Evolutionary conservation across 257 asterid species (phyloP).

Genomic region (Perilla frutescens): DNA sequence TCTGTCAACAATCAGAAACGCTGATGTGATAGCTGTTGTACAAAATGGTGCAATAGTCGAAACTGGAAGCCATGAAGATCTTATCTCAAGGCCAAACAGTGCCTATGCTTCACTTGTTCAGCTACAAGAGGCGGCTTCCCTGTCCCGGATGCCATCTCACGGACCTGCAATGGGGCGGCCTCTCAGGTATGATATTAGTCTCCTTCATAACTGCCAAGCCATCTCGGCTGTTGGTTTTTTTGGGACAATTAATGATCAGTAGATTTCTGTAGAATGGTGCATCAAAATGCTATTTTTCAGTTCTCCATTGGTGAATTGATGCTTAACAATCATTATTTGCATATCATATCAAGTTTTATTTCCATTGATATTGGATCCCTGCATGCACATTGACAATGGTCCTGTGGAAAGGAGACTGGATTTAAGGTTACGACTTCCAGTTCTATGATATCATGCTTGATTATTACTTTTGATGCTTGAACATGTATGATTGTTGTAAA

Average conservation of each 20-base stretch:
- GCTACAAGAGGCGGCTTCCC: slow-evolving; percentile 77
- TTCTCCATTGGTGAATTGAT: not conserved
- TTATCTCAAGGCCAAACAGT: slow-evolving; percentile 73
- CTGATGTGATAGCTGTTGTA: slow-evolving; percentile 85
- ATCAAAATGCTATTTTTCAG: no score
- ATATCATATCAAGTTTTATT: not conserved
- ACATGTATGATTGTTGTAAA: no score
- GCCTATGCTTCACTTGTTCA: slow-evolving; percentile 89
- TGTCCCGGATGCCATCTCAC: slow-evolving; percentile 69
- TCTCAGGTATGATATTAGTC: slow-evolving; percentile 52
- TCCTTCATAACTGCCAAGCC: not conserved
- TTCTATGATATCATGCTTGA: not conserved
- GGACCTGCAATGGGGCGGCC: slow-evolving; percentile 65
- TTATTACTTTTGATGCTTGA: no score
- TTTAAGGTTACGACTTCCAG: not conserved
- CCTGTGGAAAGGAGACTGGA: not conserved
- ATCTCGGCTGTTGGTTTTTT: not conserved
- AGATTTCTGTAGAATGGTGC: not conserved
- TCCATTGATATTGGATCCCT: slow-evolving; percentile 5
- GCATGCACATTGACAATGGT: not conserved
- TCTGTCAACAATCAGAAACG: slow-evolving; percentile 86
- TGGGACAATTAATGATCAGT: not conserved
- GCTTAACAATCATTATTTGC: not conserved
- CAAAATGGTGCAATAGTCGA: slow-evolving; percentile 81
- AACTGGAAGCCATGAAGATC: slow-evolving; percentile 91